Conservation (phyloP, 495 filamentous ascomycete species). For the Emericellopsis terricola region DNA sequence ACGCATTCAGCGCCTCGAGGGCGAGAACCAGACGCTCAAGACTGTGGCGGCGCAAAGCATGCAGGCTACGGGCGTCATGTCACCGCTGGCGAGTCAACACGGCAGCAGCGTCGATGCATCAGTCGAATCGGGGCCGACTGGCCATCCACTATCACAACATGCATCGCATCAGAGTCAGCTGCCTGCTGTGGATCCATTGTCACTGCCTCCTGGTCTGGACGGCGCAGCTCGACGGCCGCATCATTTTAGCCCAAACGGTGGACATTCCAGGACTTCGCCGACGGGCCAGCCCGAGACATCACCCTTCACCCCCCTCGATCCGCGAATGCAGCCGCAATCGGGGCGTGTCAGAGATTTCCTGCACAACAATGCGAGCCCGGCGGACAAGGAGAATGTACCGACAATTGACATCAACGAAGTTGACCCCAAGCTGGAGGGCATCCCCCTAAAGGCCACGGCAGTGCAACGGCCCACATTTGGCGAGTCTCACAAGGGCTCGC, state of each 20-base stretch:
- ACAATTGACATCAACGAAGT: conserved; percentile 26
- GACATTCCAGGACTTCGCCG: background rate
- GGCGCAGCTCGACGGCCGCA: background rate
- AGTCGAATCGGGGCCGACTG: background rate
- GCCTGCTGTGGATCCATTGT: background rate
- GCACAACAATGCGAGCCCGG: conserved; percentile 7
- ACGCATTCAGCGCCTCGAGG: conserved; percentile 2
- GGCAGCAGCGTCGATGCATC: background rate
- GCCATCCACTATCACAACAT: background rate
- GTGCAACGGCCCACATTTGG: conserved; percentile 24
- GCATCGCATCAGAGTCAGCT: background rate
- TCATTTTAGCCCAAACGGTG: background rate
- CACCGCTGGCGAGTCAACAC: background rate
- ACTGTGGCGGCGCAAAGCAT: background rate
- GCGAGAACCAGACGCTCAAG: background rate
- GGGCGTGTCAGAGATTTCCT: conserved; percentile 5
- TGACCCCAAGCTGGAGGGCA: conserved; percentile 25
- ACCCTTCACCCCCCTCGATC: conserved; percentile 13
- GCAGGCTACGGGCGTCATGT: background rate
- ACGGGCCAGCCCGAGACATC: conserved; percentile 2
- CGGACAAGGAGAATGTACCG: conserved; percentile 8
- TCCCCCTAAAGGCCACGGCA: conserved; percentile 20
- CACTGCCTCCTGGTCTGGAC: background rate
- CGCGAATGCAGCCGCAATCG: conserved; percentile 12
- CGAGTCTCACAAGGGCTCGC: conserved; percentile 9